Conservation (phyloP, 192 early-diverging fungal genomes). For the Linnemannia hyalina region DNA sequence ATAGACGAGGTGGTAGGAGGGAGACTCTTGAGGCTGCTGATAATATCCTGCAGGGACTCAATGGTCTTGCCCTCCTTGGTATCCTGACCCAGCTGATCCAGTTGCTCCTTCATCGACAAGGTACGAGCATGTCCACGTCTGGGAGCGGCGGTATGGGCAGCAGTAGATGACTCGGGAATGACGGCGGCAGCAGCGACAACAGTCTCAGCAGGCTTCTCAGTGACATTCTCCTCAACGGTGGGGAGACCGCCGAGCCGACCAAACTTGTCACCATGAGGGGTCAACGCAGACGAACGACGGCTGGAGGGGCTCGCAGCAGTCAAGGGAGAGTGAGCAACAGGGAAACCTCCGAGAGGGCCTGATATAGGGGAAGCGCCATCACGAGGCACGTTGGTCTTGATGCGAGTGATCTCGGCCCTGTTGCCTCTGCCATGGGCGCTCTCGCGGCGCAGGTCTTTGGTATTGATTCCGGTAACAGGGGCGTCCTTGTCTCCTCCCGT, state of each 20-base stretch:
- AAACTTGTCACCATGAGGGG: conserved; percentile 30
- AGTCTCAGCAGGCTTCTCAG: conserved; percentile 1
- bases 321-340: conserved; percentile 14
- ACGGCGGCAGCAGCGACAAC: not conserved
- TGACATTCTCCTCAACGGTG: conserved; percentile 38
- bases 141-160: not conserved
- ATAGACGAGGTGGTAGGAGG: conserved; percentile 37
- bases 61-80: conserved; percentile 54
- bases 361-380: conserved; percentile 10
- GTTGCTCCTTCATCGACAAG: conserved; percentile 48
- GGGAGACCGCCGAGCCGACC: conserved; percentile 35
- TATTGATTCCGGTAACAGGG: not conserved
- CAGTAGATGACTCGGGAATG: not conserved
- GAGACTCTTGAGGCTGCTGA: conserved; percentile 64
- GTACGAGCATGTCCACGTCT: conserved; percentile 27
- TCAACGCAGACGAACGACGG: conserved; percentile 43
- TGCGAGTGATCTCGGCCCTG: conserved; percentile 4
- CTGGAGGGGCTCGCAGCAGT: conserved; percentile 32
- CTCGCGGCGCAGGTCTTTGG: conserved; percentile 7
- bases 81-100: conserved; percentile 27
- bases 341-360: conserved; percentile 6
- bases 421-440: not conserved
- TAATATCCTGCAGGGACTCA: conserved; percentile 67
- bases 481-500: not conserved
- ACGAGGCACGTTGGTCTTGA: conserved; percentile 18